Conservation (phyloP, 768 basidiomycete genomes). For the Leccinum longicurvipes region DNA sequence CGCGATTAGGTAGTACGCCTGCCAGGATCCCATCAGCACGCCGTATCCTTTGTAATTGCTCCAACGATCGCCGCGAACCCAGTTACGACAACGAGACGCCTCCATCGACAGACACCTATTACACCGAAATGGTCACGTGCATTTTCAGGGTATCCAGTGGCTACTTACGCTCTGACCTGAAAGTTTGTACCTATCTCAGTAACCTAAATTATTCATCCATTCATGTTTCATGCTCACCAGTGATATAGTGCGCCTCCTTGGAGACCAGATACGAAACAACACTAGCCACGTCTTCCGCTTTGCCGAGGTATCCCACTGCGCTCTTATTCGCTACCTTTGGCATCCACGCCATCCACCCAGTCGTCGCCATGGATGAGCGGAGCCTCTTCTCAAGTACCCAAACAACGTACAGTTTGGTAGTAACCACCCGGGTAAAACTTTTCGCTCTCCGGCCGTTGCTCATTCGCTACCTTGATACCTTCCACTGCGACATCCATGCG, state of each 20-base stretch:
- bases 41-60: not conserved
- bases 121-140: not conserved
- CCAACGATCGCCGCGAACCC: not conserved
- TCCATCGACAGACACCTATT: conserved; percentile 12
- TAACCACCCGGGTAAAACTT: not conserved
- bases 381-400: not conserved
- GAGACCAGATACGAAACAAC: conserved; percentile 32
- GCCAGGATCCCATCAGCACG: not conserved
- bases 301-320: conserved; percentile 10
- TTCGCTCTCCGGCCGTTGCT: not conserved
- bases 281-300: conserved; percentile 22
- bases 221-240: conserved; percentile 17
- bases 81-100: conserved; percentile 13
- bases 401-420: conserved; percentile 1
- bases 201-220: not conserved
- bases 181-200: not conserved
- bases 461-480: not conserved
- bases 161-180: not conserved
- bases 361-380: not conserved
- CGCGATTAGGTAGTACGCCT: conserved; percentile 2
- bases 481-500: not conserved
- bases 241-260: conserved; percentile 27
- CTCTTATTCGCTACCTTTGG: not conserved
- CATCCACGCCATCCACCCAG: not conserved
- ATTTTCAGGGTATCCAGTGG: not conserved